phyloP scores from a whole-genome alignment of 768 basidiomycete species.

The Cyclocybe aegerita region DNA sequence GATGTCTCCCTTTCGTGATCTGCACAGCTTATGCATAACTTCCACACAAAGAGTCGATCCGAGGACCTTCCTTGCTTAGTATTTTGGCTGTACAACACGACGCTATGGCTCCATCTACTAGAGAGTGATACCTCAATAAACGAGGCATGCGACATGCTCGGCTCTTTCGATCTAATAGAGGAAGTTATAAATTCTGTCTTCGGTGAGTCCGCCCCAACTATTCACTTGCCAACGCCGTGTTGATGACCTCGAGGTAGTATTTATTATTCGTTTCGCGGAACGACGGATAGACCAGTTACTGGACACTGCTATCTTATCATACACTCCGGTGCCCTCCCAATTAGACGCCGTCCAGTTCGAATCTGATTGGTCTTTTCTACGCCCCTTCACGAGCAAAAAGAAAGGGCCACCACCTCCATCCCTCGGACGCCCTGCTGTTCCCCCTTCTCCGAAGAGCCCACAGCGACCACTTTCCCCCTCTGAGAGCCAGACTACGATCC shows the following conservation, averaged over 20 bases:
- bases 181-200: constrained; percentile 95
- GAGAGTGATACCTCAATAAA: constrained; percentile 80
- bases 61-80: constrained; percentile 86
- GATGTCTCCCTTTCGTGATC: background rate
- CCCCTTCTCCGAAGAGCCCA: constrained; percentile 51
- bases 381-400: constrained; percentile 68
- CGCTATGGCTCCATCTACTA: constrained; percentile 88
- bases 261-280: constrained; percentile 92
- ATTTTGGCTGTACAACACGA: constrained; percentile 95
- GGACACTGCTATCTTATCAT: constrained; percentile 81
- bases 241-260: constrained; percentile 56
- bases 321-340: constrained; percentile 72
- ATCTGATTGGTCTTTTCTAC: constrained; percentile 91
- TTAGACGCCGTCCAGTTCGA: constrained; percentile 89
- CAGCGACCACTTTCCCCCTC: constrained; percentile 55
- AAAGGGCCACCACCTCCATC: constrained; percentile 40
- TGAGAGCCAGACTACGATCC: constrained; percentile 36
- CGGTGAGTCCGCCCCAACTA: constrained; percentile 47
- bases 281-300: constrained; percentile 84
- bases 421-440: constrained; percentile 32
- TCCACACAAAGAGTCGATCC: constrained; percentile 56
- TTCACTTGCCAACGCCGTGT: background rate
- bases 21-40: constrained; percentile 10
- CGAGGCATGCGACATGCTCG: constrained; percentile 79
- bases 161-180: constrained; percentile 82